phyloP scores from a whole-genome alignment of 2,329 filamentous ascomycete species.

The Penicillium concentricum region DNA sequence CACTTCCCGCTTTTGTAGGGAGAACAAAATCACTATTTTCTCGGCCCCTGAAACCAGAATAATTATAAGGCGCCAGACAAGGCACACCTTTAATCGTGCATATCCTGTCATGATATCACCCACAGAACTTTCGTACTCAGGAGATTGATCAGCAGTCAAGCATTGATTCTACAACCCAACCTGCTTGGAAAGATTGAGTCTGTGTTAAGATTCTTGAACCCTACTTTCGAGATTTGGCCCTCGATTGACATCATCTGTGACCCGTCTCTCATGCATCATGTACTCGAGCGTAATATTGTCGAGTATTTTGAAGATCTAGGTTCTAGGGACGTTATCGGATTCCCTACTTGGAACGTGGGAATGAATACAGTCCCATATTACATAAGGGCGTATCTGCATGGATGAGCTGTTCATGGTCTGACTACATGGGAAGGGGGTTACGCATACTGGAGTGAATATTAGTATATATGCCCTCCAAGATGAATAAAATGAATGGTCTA shows the following conservation, averaged over 20 bases:
- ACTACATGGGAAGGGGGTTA: no score
- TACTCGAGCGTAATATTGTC: neutral
- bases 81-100: no score
- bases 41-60: neutral
- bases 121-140: neutral
- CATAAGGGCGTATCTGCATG: no score
- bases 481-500: no score
- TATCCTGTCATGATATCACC: neutral
- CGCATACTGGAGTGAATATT: no score
- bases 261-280: neutral
- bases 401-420: no score
- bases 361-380: no score
- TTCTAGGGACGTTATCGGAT: neutral
- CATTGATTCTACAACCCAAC: neutral
- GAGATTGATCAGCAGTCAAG: neutral
- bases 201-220: neutral
- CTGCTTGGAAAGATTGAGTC: neutral
- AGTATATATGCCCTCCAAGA: no score
- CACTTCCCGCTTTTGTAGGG: neutral
- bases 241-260: neutral
- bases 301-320: neutral
- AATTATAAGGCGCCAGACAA: no score
- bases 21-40: neutral
- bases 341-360: no score
- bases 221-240: neutral